Evolutionary conservation across 495 filamentous ascomycete species (phyloP).

Genomic region (Glonium stellatum): DNA sequence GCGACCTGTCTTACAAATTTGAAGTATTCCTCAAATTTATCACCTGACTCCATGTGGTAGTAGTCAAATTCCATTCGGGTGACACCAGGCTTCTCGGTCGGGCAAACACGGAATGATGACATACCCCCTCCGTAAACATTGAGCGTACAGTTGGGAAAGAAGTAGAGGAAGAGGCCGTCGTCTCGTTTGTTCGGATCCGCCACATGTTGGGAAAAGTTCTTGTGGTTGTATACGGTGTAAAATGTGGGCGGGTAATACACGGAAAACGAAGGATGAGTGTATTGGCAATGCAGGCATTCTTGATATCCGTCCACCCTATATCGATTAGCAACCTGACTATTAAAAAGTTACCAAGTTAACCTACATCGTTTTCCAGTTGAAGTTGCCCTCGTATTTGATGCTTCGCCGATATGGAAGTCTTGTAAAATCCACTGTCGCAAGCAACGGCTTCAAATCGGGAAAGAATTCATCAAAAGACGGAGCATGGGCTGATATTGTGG

Average conservation of each 20-base stretch:
- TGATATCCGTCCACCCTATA: constrained; percentile 51
- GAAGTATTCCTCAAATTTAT: constrained; percentile 54
- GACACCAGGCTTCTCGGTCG: constrained; percentile 46
- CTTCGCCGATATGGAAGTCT: constrained; percentile 49
- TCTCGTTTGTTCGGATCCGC: constrained; percentile 50
- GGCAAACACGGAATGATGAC: constrained; percentile 54
- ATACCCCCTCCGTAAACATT: constrained; percentile 58
- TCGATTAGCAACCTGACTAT: background rate
- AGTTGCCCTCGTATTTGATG: constrained; percentile 51
- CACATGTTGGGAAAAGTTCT: constrained; percentile 54
- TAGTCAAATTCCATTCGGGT: constrained; percentile 60
- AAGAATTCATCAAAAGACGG: constrained; percentile 52
- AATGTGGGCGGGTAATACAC: constrained; percentile 53
- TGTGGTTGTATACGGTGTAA: constrained; percentile 50
- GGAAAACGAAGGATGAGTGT: constrained; percentile 56
- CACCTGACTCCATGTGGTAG: constrained; percentile 47
- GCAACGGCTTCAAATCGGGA: constrained; percentile 46
- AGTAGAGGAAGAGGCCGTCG: constrained; percentile 53
- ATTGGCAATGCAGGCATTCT: constrained; percentile 58
- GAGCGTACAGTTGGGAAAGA: constrained; percentile 56
- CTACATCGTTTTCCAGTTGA: constrained; percentile 62
- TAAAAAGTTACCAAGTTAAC: background rate
- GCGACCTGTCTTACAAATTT: constrained; percentile 56
- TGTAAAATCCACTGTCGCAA: constrained; percentile 51
- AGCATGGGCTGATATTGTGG: constrained; percentile 45